Conservation (phyloP, 164 flowering plant genomes). For the Piper betle region DNA sequence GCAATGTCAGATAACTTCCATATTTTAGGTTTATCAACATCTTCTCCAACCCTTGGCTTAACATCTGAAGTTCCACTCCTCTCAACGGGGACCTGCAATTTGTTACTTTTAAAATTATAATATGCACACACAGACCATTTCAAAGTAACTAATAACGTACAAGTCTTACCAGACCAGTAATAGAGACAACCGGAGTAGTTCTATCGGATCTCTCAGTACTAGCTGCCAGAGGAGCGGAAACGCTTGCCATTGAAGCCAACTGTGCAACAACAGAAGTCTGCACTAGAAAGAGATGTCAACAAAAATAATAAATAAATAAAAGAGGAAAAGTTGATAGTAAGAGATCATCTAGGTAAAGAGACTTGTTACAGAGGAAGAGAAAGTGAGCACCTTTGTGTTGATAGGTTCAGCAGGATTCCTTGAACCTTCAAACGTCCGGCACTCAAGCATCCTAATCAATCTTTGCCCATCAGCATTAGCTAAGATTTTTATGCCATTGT, state of each 20-base stretch:
- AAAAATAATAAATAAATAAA: not conserved
- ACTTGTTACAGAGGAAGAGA: not conserved
- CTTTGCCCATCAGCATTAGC: conserved; percentile 24
- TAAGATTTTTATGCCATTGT: conserved; percentile 24
- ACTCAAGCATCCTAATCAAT: conserved; percentile 14
- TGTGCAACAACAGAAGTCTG: conserved; percentile 11
- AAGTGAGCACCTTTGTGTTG: conserved; percentile 9
- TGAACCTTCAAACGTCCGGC: conserved; percentile 11
- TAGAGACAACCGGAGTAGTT: conserved; percentile 8
- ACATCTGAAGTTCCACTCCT: conserved; percentile 8
- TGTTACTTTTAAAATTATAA: not conserved
- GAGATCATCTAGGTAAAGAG: not conserved
- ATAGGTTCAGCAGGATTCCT: conserved; percentile 13
- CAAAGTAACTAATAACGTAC: not conserved
- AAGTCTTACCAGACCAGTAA: conserved; percentile 7
- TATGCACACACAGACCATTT: not conserved
- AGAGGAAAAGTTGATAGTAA: not conserved
- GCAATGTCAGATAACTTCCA: conserved; percentile 16
- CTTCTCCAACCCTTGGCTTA: conserved; percentile 15
- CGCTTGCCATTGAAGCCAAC: conserved; percentile 9
- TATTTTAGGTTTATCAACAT: conserved; percentile 11
- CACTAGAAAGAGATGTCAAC: not conserved
- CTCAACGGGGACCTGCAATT: conserved; percentile 10
- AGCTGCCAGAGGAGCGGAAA: conserved; percentile 9
- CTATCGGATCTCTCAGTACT: conserved; percentile 11